Conservation (phyloP, 2,329 filamentous ascomycete genomes). For the Cercospora zeae-maydis region DNA sequence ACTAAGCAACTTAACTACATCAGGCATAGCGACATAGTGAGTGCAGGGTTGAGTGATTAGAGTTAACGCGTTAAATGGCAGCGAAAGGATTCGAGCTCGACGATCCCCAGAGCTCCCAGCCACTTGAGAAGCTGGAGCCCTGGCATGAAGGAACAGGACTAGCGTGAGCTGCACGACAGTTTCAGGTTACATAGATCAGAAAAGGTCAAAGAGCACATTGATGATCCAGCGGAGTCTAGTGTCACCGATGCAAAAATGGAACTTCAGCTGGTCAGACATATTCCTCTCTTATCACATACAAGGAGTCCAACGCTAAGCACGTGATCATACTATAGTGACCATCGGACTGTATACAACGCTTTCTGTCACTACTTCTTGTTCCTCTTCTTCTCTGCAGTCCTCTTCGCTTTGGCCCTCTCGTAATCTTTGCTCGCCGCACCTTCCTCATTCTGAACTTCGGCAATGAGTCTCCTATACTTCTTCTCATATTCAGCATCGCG, state of each 20-base stretch:
- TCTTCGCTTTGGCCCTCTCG: conserved; percentile 22
- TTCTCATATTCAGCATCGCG: conserved; percentile 90
- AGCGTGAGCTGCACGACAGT: not conserved
- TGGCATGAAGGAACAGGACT: not conserved
- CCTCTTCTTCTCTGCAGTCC: conserved; percentile 15
- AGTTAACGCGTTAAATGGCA: too few species aligned
- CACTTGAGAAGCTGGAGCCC: not conserved
- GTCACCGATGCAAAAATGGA: too few species aligned
- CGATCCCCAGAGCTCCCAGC: not conserved
- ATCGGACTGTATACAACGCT: not conserved
- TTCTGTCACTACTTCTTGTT: conserved; percentile 6
- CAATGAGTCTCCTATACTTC: conserved; percentile 87
- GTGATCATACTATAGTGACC: too few species aligned
- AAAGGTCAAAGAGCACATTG: too few species aligned
- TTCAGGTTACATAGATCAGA: not conserved
- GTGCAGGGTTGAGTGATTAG: too few species aligned
- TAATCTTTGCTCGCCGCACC: conserved; percentile 21
- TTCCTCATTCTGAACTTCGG: conserved; percentile 70
- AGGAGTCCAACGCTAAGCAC: too few species aligned
- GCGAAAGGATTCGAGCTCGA: not conserved
- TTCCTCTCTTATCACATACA: too few species aligned
- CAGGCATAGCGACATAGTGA: too few species aligned
- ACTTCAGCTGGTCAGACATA: too few species aligned
- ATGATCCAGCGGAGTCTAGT: too few species aligned
- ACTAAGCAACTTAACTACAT: too few species aligned